These are phyloP conservation scores for Diaporthe australafricana DNA, from an alignment of 2,329 filamentous ascomycete genomes.

Conservation along the genomic window DNA sequence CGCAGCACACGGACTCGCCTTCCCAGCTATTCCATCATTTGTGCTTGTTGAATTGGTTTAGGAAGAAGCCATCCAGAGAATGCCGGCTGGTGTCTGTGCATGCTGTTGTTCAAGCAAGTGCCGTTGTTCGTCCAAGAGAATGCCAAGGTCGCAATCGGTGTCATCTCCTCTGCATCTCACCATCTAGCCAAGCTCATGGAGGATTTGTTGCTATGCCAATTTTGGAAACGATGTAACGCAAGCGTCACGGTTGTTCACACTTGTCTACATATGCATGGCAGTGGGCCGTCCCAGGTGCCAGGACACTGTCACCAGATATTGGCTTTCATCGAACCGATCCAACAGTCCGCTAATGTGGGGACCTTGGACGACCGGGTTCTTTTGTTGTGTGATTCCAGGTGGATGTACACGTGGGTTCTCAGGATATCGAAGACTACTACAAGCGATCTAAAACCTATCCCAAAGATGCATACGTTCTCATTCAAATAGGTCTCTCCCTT, in stretches of 20 bases:
- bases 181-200: no score
- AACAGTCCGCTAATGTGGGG: neutral
- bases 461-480: neutral
- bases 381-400: neutral
- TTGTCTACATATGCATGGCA: neutral
- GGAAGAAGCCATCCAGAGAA: neutral
- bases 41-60: neutral
- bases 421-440: no score
- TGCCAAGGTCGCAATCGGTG: neutral
- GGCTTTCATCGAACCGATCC: neutral
- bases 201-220: no score
- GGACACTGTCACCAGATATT: neutral
- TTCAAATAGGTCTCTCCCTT: neutral
- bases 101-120: neutral
- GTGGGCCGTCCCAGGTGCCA: no score
- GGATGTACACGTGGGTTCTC: neutral
- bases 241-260: neutral
- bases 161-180: neutral
- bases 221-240: neutral
- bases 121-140: neutral
- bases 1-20: neutral
- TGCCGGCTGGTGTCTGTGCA: no score
- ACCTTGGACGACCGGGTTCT: neutral
- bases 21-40: neutral
- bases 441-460: neutral